phyloP scores from a whole-genome alignment of 2,329 filamentous ascomycete genomes.

The Bertia moriformis region DNA sequence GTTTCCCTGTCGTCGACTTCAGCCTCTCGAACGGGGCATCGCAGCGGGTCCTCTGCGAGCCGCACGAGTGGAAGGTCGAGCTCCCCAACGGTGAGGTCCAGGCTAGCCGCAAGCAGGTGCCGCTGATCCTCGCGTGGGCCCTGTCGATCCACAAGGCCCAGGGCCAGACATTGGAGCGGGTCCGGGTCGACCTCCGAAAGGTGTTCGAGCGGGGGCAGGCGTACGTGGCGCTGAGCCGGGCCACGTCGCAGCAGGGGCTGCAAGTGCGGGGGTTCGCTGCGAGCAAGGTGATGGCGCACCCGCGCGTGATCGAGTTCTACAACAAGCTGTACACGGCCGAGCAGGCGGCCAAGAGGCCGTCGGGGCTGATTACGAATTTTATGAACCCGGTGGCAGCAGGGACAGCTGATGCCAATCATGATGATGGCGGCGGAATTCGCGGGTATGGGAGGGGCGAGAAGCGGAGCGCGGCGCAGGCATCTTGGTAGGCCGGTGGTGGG shows the following conservation, averaged over 20 bases:
- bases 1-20: constrained; percentile 82
- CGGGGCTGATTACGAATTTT: no score
- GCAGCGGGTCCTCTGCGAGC: constrained; percentile 65
- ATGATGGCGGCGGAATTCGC: no score
- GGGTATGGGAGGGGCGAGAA: no score
- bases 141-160: constrained; percentile 96
- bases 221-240: constrained; percentile 89
- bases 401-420: no score
- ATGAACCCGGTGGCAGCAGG: no score
- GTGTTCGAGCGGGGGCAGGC: constrained; percentile 97
- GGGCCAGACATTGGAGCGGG: constrained; percentile 81
- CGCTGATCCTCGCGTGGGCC: constrained; percentile 90
- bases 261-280: constrained; percentile 83
- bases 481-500: no score
- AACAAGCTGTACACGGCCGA: constrained; percentile 65
- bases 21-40: constrained; percentile 62
- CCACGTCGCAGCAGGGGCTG: constrained; percentile 71
- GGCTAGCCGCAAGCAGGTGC: constrained; percentile 68
- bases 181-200: constrained; percentile 82
- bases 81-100: constrained; percentile 89
- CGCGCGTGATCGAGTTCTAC: constrained; percentile 75
- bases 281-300: constrained; percentile 84
- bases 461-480: no score
- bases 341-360: no score
- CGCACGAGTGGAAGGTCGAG: constrained; percentile 91